phyloP scores from a whole-genome alignment of 768 basidiomycete genomes.

The Asterophora lycoperdoides region DNA sequence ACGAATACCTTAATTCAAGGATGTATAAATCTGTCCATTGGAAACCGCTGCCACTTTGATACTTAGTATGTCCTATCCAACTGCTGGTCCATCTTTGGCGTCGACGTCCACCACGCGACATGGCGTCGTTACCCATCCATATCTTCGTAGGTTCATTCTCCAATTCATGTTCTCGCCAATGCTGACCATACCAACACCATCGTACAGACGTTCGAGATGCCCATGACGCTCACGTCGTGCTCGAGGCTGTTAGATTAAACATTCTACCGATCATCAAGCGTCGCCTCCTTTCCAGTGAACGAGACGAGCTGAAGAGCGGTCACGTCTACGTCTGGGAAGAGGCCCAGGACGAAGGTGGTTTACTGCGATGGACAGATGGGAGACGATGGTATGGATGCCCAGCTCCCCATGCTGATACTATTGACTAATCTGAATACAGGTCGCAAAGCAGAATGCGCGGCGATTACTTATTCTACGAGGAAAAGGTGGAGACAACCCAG shows the following conservation, averaged over 20 bases:
- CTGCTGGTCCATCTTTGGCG: slow-evolving; percentile 15
- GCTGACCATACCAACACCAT: neutral
- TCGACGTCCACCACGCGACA: slow-evolving; percentile 21
- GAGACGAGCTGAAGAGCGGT: slow-evolving; percentile 65
- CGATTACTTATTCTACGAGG: slow-evolving; percentile 80
- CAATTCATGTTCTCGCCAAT: neutral
- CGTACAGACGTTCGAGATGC: slow-evolving; percentile 68
- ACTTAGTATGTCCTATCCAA: slow-evolving; percentile 17
- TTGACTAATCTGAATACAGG: slow-evolving; percentile 34
- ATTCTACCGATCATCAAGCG: slow-evolving; percentile 68
- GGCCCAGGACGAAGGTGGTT: slow-evolving; percentile 65
- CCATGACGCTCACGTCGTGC: slow-evolving; percentile 70
- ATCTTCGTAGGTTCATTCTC: slow-evolving; percentile 35
- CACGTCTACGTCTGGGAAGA: slow-evolving; percentile 88
- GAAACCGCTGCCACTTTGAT: slow-evolving; percentile 11
- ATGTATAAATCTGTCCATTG: slow-evolving; percentile 19
- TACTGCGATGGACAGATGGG: slow-evolving; percentile 80
- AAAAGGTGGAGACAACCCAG: slow-evolving; percentile 75
- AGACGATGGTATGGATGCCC: slow-evolving; percentile 54
- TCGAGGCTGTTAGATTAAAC: slow-evolving; percentile 72
- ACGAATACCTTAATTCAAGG: slow-evolving; percentile 23
- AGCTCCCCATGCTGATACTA: neutral
- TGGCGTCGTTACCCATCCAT: slow-evolving; percentile 42
- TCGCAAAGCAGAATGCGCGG: slow-evolving; percentile 83
- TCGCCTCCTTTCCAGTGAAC: slow-evolving; percentile 63